Conservation (phyloP, 495 filamentous ascomycete species). For the Chaetomium fimeti region DNA sequence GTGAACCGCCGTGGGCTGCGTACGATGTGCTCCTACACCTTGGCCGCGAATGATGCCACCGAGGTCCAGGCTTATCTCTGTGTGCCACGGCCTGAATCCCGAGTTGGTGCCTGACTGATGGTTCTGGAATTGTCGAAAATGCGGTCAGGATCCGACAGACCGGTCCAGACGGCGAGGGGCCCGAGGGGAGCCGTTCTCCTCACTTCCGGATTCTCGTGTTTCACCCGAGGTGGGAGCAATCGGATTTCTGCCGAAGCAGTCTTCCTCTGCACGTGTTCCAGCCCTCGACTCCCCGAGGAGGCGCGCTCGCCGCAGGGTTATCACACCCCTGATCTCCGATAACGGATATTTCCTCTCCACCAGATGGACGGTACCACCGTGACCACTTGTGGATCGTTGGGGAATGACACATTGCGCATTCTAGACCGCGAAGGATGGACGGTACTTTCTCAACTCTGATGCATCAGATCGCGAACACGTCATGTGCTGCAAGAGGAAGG, state of each 20-base stretch:
- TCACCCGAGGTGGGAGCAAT: background rate
- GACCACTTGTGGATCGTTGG: background rate
- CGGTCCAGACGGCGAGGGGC: background rate
- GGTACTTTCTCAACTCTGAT: background rate
- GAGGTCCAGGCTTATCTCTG: background rate
- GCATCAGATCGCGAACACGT: background rate
- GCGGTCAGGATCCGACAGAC: constrained; percentile 19
- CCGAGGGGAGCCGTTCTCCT: too few species aligned
- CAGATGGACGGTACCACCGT: background rate
- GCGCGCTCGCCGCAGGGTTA: background rate
- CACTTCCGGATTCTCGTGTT: background rate
- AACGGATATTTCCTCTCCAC: constrained; percentile 18
- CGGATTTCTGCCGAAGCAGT: background rate
- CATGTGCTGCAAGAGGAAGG: background rate
- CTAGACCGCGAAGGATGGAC: background rate
- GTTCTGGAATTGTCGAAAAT: background rate
- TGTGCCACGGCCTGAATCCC: background rate
- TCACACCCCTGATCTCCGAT: constrained; percentile 18
- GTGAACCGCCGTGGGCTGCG: too few species aligned
- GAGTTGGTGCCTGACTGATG: constrained; percentile 3
- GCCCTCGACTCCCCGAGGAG: background rate
- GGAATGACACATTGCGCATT: background rate
- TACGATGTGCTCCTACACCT: background rate
- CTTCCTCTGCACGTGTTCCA: background rate
- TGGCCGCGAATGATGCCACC: background rate